Percentiles rank a stretch among this genome's conserved stretches.
Evolutionary conservation across 768 basidiomycete species (phyloP).

Genomic region (Termitomyces sp.): DNA sequence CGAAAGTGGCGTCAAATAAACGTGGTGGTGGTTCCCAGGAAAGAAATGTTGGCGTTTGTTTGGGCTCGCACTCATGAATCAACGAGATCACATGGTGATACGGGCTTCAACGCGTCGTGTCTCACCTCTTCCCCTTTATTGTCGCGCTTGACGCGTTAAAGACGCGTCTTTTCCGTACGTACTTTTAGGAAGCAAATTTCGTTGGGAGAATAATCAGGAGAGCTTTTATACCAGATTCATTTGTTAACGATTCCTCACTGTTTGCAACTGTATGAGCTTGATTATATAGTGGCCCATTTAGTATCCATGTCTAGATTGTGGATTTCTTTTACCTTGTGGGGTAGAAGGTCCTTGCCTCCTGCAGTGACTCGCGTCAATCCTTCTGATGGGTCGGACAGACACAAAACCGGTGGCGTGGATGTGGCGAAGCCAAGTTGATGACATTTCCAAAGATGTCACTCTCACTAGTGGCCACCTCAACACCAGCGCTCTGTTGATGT

Average conservation of each 20-base stretch:
- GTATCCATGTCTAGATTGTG: not conserved
- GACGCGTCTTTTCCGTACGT: slow-evolving; percentile 11
- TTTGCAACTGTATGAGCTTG: not conserved
- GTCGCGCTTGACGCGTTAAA: slow-evolving; percentile 13
- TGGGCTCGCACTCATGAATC: slow-evolving; percentile 25
- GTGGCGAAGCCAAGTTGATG: not conserved
- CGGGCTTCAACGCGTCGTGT: slow-evolving; percentile 12
- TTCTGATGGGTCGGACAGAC: not conserved
- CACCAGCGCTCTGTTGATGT: no score
- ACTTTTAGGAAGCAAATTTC: not conserved
- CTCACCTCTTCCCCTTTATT: slow-evolving; percentile 4
- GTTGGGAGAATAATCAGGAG: not conserved
- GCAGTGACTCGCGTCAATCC: not conserved
- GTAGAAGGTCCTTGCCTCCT: not conserved
- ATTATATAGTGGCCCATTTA: not conserved
- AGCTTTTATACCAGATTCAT: not conserved
- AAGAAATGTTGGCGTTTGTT: slow-evolving; percentile 38
- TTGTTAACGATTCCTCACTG: not conserved
- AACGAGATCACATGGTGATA: slow-evolving; percentile 27
- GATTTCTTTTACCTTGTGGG: not conserved
- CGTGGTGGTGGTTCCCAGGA: slow-evolving; percentile 45
- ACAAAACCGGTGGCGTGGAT: not conserved
- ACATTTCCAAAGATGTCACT: no score
- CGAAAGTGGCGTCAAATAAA: slow-evolving; percentile 29
- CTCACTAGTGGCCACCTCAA: no score